These are phyloP conservation scores for Stemphylium lycopersici DNA, from an alignment of 2,329 filamentous ascomycete species.

Conservation along the genomic window DNA sequence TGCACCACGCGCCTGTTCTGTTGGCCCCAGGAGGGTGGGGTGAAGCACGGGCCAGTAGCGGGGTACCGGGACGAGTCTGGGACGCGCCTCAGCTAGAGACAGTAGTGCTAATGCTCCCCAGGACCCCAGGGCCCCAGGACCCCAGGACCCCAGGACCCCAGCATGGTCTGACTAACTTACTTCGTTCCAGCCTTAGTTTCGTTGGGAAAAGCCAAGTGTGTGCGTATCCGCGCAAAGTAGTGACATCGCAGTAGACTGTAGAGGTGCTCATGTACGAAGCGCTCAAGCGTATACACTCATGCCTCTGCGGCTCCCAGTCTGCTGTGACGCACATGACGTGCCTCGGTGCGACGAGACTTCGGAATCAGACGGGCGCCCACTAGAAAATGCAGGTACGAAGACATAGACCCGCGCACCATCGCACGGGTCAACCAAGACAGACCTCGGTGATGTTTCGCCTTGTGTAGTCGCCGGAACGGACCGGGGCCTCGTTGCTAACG, in stretches of 20 bases:
- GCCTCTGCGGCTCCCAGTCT: not conserved
- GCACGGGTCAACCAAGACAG: not conserved
- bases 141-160: not conserved
- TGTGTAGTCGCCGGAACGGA: slow-evolving; percentile 8
- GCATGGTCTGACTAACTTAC: not conserved
- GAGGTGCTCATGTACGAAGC: not conserved
- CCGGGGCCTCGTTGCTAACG: slow-evolving; percentile 4
- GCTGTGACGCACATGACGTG: not conserved
- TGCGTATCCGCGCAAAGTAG: no score
- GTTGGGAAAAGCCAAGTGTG: not conserved
- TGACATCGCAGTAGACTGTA: no score
- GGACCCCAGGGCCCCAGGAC: no score
- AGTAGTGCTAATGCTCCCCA: slow-evolving; percentile 6
- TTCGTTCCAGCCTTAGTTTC: slow-evolving; percentile 10
- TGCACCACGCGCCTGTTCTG: slow-evolving; percentile 37
- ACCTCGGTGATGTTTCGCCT: slow-evolving; percentile 4
- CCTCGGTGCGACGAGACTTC: slow-evolving; percentile 9
- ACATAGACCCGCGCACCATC: slow-evolving; percentile 2
- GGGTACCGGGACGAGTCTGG: slow-evolving; percentile 28
- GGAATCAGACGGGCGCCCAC: slow-evolving; percentile 6
- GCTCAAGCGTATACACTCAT: not conserved
- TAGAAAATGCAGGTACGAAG: slow-evolving; percentile 14
- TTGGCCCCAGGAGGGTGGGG: slow-evolving; percentile 34
- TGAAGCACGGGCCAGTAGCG: slow-evolving; percentile 36
- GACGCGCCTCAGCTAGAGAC: slow-evolving; percentile 13